Evolutionary conservation across 2,329 filamentous ascomycete genomes (phyloP).

Genomic region (Clonostachys solani): DNA sequence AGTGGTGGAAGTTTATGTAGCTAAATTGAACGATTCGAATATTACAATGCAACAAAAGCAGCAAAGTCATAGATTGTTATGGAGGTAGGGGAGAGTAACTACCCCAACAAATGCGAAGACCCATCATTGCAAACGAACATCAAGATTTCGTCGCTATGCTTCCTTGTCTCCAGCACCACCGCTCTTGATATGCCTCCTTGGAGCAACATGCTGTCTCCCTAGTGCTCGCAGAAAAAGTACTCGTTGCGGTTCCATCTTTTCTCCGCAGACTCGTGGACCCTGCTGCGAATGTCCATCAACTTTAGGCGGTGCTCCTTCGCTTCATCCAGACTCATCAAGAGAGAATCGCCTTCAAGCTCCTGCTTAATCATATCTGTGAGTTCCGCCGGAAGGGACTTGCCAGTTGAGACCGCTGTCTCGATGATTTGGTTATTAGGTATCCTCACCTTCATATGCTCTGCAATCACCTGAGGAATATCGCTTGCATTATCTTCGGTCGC

Average conservation of each 20-base stretch:
- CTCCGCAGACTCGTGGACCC: neutral
- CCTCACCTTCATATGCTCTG: neutral
- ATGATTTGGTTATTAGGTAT: neutral
- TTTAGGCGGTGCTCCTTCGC: slow-evolving; percentile 3
- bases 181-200: too few species aligned
- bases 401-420: neutral
- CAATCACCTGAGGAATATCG: neutral
- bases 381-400: too few species aligned
- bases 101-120: too few species aligned
- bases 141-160: too few species aligned
- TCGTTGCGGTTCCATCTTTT: neutral
- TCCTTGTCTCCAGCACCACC: too few species aligned
- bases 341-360: too few species aligned
- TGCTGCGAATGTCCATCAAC: slow-evolving; percentile 4
- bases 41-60: too few species aligned
- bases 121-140: too few species aligned
- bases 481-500: neutral
- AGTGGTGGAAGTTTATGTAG: too few species aligned
- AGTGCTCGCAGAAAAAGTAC: slow-evolving; percentile 3
- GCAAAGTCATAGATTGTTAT: too few species aligned
- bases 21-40: too few species aligned
- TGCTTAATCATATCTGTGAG: neutral
- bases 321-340: slow-evolving; percentile 1
- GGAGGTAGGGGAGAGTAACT: too few species aligned
- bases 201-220: neutral